Evolutionary conservation across 192 early-diverging fungal genomes (phyloP).

Genomic region (Funneliformis geosporum): DNA sequence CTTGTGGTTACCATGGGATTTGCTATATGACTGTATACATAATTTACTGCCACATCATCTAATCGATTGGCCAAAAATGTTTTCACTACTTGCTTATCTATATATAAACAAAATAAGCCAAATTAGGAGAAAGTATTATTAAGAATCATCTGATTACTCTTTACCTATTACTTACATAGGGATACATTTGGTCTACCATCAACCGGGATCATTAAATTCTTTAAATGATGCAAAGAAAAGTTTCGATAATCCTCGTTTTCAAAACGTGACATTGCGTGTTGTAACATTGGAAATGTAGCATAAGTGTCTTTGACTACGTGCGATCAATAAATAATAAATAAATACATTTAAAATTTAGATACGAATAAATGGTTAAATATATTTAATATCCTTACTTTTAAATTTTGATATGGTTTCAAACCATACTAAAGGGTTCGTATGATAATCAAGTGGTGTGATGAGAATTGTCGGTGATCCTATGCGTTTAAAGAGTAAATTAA

Average conservation of each 20-base stretch:
- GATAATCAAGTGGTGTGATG: slow-evolving; percentile 36
- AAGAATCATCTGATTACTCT: neutral
- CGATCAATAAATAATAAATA: neutral
- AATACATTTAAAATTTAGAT: neutral
- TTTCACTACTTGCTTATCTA: slow-evolving; percentile 56
- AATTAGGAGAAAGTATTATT: neutral
- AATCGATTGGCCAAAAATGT: slow-evolving; percentile 65
- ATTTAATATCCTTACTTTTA: slow-evolving; percentile 37
- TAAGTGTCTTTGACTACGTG: slow-evolving; percentile 66
- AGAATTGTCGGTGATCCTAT: slow-evolving; percentile 48
- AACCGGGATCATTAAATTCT: slow-evolving; percentile 64
- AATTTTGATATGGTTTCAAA: slow-evolving; percentile 41
- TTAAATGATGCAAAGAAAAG: slow-evolving; percentile 56
- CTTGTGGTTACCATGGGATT: slow-evolving; percentile 82
- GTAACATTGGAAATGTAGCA: slow-evolving; percentile 65
- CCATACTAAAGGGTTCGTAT: slow-evolving; percentile 40
- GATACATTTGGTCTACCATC: slow-evolving; percentile 51
- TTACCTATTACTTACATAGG: slow-evolving; percentile 38
- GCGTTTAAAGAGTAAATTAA: neutral
- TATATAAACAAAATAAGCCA: neutral
- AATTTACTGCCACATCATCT: slow-evolving; percentile 68
- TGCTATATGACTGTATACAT: slow-evolving; percentile 72
- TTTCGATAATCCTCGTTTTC: slow-evolving; percentile 43
- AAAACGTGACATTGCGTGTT: slow-evolving; percentile 44
- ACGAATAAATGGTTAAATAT: neutral